Percentiles rank a stretch among this genome's conserved stretches.
Conservation (phyloP, 352 stramenopile species). For the Phytophthora europaea region DNA sequence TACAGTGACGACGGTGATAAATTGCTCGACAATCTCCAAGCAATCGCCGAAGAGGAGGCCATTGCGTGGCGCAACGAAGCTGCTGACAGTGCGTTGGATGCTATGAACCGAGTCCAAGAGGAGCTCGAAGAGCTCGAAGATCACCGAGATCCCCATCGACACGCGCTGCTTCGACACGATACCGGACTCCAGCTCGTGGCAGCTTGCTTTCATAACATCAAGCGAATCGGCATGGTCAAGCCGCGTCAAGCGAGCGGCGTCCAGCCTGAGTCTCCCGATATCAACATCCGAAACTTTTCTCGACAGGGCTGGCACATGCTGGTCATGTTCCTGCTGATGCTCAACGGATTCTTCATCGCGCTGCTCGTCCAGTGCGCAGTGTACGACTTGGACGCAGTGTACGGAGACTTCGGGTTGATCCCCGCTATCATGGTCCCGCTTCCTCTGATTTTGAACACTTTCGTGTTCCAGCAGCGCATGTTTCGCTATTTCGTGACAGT, state of each 20-base stretch:
- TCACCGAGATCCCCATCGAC: constrained; percentile 16
- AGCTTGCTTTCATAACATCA: constrained; percentile 35
- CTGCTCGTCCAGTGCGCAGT: constrained; percentile 73
- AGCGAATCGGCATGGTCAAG: constrained; percentile 9
- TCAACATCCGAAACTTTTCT: constrained; percentile 60
- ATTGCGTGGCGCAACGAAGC: constrained; percentile 29
- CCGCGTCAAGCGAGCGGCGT: constrained; percentile 10
- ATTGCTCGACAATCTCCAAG: constrained; percentile 14
- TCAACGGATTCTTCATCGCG: constrained; percentile 78
- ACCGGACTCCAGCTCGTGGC: constrained; percentile 35
- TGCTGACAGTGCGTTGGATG: constrained; percentile 23
- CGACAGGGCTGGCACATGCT: constrained; percentile 74
- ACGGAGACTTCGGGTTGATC: constrained; percentile 42
- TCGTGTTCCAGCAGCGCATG: constrained; percentile 70
- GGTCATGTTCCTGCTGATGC: constrained; percentile 69
- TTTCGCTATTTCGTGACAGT: constrained; percentile 74
- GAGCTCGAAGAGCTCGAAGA: constrained; percentile 39
- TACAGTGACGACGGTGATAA: constrained; percentile 27
- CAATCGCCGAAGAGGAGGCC: constrained; percentile 33
- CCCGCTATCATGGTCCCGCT: constrained; percentile 50
- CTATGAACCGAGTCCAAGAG: constrained; percentile 36
- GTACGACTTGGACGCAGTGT: constrained; percentile 51
- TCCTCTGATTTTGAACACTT: constrained; percentile 56
- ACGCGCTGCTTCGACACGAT: constrained; percentile 30
- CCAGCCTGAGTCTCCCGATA: constrained; percentile 14